Base-by-base conservation (phyloP, 441 rosid species). In the Manihot esculenta region DNA sequence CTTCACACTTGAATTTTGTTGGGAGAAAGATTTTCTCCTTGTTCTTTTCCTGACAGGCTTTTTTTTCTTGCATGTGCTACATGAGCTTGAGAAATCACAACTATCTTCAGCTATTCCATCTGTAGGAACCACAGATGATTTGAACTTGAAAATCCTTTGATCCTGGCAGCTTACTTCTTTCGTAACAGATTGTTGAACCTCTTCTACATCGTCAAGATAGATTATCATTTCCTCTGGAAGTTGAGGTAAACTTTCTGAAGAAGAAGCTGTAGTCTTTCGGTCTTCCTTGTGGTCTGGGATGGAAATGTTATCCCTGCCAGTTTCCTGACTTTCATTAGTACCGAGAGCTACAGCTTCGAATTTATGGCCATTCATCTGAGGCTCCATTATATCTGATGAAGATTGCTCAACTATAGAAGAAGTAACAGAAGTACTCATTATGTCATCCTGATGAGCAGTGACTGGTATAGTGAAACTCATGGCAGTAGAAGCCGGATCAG, bases 131-230 rank as follows among this genome's bases (percentile, higher is more conserved):
- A 58, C 8, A 24, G 71, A 73, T 48, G 77, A 76, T 70, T 51
- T 82, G 88, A 94, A 89, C 84, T 84, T 89, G 81, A 91, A 88
- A 33, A 82, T 57, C 50, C 93, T 83, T 51, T 82, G 85, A 60
- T 94, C 94, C 76, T 82, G 87, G 35, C 35, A 62, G 68, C 69
- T 70, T 68, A 58, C 81, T 49, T 82, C 77, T 47, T 69, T 71
- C 11, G 53, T 10, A 24, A 26, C 38, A n/a, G 82, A 59, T 57
- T 80, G 79, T 55, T 61, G 75, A 56, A 86, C 64, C 77, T 89
- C 95, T 74, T 81, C 87, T 60, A 86, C 64, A 50, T 85, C 88
- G 20, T 86, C 87, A 7, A 86, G 79, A 65, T 82, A 86, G 35
- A 82, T 80, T n/a, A 86, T 73, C 68, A 66, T 75, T 54, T 80